Evolutionary conservation across 176 grass and related monocot species (phyloP).

Genomic region (Echinochloa phyllopogon): DNA sequence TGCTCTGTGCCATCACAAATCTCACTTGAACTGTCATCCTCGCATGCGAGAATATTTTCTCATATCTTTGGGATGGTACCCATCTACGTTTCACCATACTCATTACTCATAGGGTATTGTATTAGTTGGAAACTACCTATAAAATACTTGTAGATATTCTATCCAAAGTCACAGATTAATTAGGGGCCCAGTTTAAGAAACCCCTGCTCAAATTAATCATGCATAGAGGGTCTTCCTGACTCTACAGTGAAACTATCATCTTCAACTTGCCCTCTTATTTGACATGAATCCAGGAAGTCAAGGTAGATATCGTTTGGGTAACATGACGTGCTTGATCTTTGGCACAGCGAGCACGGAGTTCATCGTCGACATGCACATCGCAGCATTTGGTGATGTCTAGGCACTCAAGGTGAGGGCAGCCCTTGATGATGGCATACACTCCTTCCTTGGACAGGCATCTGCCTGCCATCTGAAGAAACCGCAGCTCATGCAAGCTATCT

Average conservation of each 20-base stretch:
- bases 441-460: conserved; percentile 40
- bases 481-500: conserved; percentile 40
- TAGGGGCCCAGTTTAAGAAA: not conserved
- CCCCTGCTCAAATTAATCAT: not conserved
- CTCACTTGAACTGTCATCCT: not conserved
- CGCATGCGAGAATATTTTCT: not conserved
- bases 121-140: not conserved
- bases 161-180: not conserved
- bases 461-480: conserved; percentile 42
- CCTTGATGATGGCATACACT: conserved; percentile 47
- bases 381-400: conserved; percentile 42
- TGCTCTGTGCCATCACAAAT: not conserved
- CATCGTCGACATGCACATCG: conserved; percentile 23
- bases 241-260: no score
- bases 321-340: conserved; percentile 35
- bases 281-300: not conserved
- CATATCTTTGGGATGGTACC: not conserved
- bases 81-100: no score
- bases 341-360: conserved; percentile 26
- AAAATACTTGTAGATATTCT: not conserved
- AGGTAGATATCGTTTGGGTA: conserved; percentile 1
- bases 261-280: not conserved
- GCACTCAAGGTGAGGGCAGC: conserved; percentile 48
- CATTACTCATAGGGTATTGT: not conserved
- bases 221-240: not conserved